Base-by-base conservation (phyloP, 225 moss, liverwort and hornwort genomes). In the Pseudoscleropodium purum region DNA sequence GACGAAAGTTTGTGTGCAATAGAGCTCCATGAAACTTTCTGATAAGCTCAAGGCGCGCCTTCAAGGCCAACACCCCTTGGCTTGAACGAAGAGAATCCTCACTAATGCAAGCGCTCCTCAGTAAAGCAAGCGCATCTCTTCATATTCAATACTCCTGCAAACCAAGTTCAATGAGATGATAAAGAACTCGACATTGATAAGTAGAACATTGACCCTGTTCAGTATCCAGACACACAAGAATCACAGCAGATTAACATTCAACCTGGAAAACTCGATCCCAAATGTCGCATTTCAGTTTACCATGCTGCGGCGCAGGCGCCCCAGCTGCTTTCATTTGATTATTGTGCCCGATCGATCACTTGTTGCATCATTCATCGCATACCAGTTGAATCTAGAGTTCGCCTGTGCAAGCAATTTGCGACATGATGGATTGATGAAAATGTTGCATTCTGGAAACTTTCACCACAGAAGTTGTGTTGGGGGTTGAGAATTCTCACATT, bases 51-150 rank as follows among this genome's bases (percentile, higher is more conserved):
- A 91, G 27, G 98, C n/a, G n/a, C n/a, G n/a, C 94, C 87, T 96
- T 97, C 84, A 99, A 88, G 56, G 95, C 94, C 86, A 99, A 91
- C 80, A 97, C 93, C 90, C 96, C 96, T 91, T 99, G 96, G 78
- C 94, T 74, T 27, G 96, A 98, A 88, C 95, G 92, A 90, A 96
- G 86, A 56, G 97, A 96, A 86, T 96, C 96, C 64, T 96, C 97
- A 67, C 94, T 97, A 81, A 96, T 99, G 83, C 96, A 97, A 96
- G 93, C 95, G 82, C 97, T 96, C 96, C 64, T 96, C 97, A 67
- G 95, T 97, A 81, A 96, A 97, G 83, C 96, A 97, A 96, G 93
- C 95, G 82, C 97, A 96, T 85, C 97, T 95, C 93, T 96, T 95
- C 1, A 96, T 96, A 81, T 98, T 98, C n/a, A n/a, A 79, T 98